Conservation (phyloP, 805 yeast genomes). For the Candida suzukii region DNA sequence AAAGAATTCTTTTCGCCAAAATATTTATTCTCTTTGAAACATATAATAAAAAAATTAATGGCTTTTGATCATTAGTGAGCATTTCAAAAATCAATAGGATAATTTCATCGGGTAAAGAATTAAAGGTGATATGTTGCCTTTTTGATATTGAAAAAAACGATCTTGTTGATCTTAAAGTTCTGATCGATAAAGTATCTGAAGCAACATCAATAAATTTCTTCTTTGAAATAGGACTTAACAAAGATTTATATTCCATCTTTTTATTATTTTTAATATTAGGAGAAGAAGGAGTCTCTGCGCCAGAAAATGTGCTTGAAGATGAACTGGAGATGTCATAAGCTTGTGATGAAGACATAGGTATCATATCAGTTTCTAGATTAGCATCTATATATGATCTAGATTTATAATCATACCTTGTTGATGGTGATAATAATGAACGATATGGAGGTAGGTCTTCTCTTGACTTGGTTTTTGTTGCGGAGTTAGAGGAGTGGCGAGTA, state of each 20-base stretch:
- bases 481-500: neutral
- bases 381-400: constrained; percentile 32
- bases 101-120: constrained; percentile 36
- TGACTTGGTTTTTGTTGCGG: constrained; percentile 7
- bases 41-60: constrained; percentile 39
- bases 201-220: constrained; percentile 32
- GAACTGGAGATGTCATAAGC: no score
- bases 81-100: constrained; percentile 28
- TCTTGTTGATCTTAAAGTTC: constrained; percentile 26
- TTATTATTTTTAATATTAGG: constrained; percentile 17
- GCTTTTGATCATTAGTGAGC: constrained; percentile 29
- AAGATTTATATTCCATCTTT: constrained; percentile 42
- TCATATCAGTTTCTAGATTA: constrained; percentile 10
- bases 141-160: constrained; percentile 4
- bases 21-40: constrained; percentile 44
- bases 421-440: constrained; percentile 43
- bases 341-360: constrained; percentile 3
- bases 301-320: no score
- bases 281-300: no score
- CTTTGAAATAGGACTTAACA: constrained; percentile 29
- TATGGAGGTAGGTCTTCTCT: constrained; percentile 40
- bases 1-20: constrained; percentile 48
- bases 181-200: constrained; percentile 32
- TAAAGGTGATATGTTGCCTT: neutral
- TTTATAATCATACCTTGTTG: constrained; percentile 42